Percentiles rank a stretch among this genome's conserved stretches.
Conservation (phyloP, 257 asterid species). For the Solanum virginianum region DNA sequence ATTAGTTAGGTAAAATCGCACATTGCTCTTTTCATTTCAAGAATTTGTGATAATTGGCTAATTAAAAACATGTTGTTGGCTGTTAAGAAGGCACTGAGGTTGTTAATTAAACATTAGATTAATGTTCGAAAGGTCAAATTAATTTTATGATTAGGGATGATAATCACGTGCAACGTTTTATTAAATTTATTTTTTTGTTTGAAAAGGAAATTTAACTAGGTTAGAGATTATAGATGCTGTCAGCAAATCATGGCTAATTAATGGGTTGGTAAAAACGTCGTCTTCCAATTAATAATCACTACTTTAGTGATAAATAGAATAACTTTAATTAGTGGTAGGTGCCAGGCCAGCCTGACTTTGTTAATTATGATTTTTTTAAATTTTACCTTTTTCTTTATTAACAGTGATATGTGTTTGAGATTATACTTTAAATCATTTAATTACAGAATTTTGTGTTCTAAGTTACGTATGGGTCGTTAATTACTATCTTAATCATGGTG, state of each 20-base stretch:
- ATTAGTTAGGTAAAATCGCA: background rate
- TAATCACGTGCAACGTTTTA: background rate
- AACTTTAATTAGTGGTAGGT: background rate
- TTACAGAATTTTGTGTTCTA: background rate
- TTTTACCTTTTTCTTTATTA: background rate
- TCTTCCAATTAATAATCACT: background rate
- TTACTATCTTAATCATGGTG: background rate
- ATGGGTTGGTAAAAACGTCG: background rate
- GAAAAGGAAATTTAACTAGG: background rate
- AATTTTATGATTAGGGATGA: background rate
- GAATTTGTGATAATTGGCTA: background rate
- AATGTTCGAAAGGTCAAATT: background rate
- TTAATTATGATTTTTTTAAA: background rate
- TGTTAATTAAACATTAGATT: background rate
- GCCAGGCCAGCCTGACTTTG: background rate
- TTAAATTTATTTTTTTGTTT: background rate
- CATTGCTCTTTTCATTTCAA: background rate
- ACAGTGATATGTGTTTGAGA: background rate
- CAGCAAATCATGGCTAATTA: conserved; percentile 1
- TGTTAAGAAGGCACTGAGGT: background rate
- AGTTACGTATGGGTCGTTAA: background rate
- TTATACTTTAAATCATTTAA: background rate
- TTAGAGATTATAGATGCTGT: background rate
- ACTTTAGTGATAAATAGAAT: background rate
- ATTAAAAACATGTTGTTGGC: background rate